Percentiles rank a stretch among this genome's conserved stretches.
Evolutionary conservation across 2,329 filamentous ascomycete species (phyloP).

Genomic region (Akanthomyces muscarius): DNA sequence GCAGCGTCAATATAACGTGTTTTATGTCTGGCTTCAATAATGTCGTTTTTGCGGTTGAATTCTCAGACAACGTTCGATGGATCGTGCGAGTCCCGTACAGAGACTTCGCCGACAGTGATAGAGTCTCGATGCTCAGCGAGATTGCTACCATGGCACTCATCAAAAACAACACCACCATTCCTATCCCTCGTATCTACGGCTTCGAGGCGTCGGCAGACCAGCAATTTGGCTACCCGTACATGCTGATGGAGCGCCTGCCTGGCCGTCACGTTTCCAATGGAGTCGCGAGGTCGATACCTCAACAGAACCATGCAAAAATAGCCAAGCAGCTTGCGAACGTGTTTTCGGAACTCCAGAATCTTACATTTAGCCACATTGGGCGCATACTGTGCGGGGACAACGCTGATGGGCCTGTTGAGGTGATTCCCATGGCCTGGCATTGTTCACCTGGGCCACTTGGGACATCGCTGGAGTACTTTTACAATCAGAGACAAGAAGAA

Average conservation of each 20-base stretch:
- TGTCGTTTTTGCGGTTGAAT: slow-evolving; percentile 25
- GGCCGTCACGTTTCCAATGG: slow-evolving; percentile 20
- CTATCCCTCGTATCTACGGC: slow-evolving; percentile 24
- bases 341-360: slow-evolving; percentile 24
- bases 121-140: slow-evolving; percentile 26
- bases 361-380: slow-evolving; percentile 27
- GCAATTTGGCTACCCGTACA: slow-evolving; percentile 26
- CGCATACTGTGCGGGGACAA: slow-evolving; percentile 27
- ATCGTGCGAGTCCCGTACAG: slow-evolving; percentile 24
- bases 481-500: slow-evolving; percentile 23
- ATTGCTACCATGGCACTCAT: slow-evolving; percentile 28
- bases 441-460: slow-evolving; percentile 24
- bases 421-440: slow-evolving; percentile 25
- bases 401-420: slow-evolving; percentile 22
- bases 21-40: slow-evolving; percentile 26
- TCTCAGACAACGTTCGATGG: slow-evolving; percentile 27
- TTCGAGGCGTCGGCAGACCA: slow-evolving; percentile 22
- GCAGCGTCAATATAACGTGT: slow-evolving; percentile 17
- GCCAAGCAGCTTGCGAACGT: slow-evolving; percentile 26
- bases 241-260: slow-evolving; percentile 25
- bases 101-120: slow-evolving; percentile 20
- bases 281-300: slow-evolving; percentile 21
- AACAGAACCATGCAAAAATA: slow-evolving; percentile 22
- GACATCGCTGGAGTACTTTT: slow-evolving; percentile 30
- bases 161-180: slow-evolving; percentile 22